phyloP scores from a whole-genome alignment of 176 grass and related monocot species.

The Tillandsia fasciculata region DNA sequence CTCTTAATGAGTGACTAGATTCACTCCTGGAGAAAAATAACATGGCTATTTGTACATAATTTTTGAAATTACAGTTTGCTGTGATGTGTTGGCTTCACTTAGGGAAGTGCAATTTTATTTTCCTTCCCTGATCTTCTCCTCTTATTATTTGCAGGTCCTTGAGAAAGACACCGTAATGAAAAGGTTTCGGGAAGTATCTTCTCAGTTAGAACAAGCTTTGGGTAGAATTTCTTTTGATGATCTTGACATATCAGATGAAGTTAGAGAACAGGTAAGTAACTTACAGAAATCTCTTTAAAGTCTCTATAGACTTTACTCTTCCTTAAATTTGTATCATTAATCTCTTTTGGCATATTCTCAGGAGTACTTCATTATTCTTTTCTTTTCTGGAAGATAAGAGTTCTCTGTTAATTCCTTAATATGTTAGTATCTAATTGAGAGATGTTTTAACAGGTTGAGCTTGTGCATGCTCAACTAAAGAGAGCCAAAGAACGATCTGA shows the following conservation, averaged over 20 bases:
- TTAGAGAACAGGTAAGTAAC: conserved; percentile 63
- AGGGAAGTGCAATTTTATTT: too few species aligned
- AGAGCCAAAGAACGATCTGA: conserved; percentile 69
- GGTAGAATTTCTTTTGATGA: conserved; percentile 40
- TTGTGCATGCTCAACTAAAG: conserved; percentile 73
- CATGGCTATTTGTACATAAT: too few species aligned
- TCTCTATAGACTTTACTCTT: not conserved
- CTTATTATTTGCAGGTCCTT: conserved; percentile 38
- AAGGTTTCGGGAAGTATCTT: conserved; percentile 42
- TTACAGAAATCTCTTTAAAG: not conserved
- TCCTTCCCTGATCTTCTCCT: too few species aligned
- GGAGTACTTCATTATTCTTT: not conserved
- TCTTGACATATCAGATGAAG: conserved; percentile 81
- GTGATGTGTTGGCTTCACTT: too few species aligned
- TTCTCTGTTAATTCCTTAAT: not conserved
- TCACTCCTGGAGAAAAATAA: too few species aligned
- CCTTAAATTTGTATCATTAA: not conserved
- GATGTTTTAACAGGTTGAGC: conserved; percentile 56
- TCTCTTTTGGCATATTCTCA: not conserved
- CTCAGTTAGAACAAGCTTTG: conserved; percentile 56
- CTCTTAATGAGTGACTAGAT: too few species aligned
- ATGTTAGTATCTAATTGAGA: conserved; percentile 8
- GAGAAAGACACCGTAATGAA: conserved; percentile 48
- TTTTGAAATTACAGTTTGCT: too few species aligned
- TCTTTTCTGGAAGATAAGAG: not conserved